Evolutionary conservation across 768 basidiomycete genomes (phyloP), one percentile per base, ranked within the genome.

Genomic region (Mycena belliarum): DNA sequence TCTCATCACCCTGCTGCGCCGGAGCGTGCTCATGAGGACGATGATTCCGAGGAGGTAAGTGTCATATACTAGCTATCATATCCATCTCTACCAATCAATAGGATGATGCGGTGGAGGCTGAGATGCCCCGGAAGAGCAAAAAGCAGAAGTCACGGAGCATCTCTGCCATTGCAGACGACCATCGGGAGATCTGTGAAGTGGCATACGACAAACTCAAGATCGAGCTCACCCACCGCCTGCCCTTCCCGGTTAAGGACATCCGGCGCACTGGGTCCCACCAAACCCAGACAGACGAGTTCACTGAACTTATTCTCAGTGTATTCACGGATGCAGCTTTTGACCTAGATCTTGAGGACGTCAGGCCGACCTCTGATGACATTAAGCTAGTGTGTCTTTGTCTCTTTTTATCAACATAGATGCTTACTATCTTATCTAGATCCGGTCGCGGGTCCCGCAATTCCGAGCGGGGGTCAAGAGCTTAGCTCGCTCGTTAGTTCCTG

Each of bases 361-460:
- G 28, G 33, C 54, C 45, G 16, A 49, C 20, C 6, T 4, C n/a
- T 14, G 54, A 40, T 5, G 54, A 55, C 20, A 15, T 55, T 6
- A 10, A 0, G 2, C 40, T 55, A 14, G 54, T 55, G 23, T 18
- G 44, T 9, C 15, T 6, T 14, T 15, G 6, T 21, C 20, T 11
- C 6, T 6, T 29, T 6, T 8, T 47, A 6, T 23, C n/a, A n/a
- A n/a, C n/a, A n/a, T 20, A 20, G 1, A 15, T 15, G n/a, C 28
- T 23, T 10, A 46, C 9, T 10, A 1, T 14, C 21, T 23, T 40
- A 16, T 48, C 11, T 20, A 55, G 54, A 48, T 55, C 3, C 16
- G 54, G 12, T 41, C 46, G 7, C 46, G 54, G n/a, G 24, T 55
- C 28, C 47, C 54, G 28, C 37, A 41, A 18, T 55, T 48, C 21